Conservation (phyloP, 2,329 filamentous ascomycete species). For the Hortaea sp. region DNA sequence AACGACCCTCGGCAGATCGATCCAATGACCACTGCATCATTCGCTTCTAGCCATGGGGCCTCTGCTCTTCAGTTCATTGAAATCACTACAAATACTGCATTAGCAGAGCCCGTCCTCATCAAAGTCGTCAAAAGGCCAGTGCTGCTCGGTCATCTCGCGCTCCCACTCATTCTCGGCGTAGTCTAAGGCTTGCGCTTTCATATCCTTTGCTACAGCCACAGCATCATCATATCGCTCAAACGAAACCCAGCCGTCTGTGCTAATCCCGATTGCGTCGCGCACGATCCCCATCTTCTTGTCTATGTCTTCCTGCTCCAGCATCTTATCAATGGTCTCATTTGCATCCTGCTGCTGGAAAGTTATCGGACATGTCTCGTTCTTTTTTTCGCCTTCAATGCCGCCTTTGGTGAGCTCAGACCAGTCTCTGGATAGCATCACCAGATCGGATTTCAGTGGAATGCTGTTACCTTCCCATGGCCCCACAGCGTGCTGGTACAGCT, state of each 20-base stretch:
- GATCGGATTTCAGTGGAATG: conserved; percentile 13
- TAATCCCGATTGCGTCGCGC: conserved; percentile 10
- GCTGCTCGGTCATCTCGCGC: conserved; percentile 5
- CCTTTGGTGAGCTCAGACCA: conserved; percentile 6
- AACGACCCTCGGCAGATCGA: no score
- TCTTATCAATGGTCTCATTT: conserved; percentile 14
- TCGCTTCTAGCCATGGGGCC: no score
- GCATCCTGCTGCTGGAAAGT: conserved; percentile 7
- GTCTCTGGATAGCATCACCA: conserved; percentile 8
- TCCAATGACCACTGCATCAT: no score
- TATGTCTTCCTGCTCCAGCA: conserved; percentile 12
- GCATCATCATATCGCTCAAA: conserved; percentile 13
- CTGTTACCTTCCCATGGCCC: conserved; percentile 20
- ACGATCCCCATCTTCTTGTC: conserved; percentile 18
- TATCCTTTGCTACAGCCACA: conserved; percentile 8
- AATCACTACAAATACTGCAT: no score
- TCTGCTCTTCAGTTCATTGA: no score
- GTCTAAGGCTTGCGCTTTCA: conserved; percentile 16
- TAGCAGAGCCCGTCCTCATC: conserved; percentile 13
- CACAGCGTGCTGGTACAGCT: conserved; percentile 10
- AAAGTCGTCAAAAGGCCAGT: conserved; percentile 22
- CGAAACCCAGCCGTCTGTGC: conserved; percentile 16
- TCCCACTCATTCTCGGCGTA: conserved; percentile 11
- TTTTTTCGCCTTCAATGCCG: not conserved
- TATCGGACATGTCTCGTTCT: conserved; percentile 8